Percentiles rank a stretch among this genome's conserved stretches.
phyloP scores from a whole-genome alignment of 805 yeast species.

The Sungouiella thailandica region DNA sequence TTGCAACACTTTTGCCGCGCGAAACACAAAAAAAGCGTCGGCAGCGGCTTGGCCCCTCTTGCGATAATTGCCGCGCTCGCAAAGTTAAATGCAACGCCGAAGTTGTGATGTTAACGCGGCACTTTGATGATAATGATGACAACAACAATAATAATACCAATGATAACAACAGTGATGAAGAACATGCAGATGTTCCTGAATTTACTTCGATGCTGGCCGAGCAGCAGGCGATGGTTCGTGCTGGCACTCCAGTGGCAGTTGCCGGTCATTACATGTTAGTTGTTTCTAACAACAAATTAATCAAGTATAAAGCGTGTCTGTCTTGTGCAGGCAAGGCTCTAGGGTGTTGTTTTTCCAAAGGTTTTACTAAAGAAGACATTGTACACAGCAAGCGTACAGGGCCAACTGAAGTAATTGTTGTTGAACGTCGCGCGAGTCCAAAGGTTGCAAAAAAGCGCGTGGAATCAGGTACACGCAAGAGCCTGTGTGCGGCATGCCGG shows the following conservation, averaged over 20 bases:
- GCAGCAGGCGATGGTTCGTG: slow-evolving; percentile 7
- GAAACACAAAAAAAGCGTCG: slow-evolving; percentile 32
- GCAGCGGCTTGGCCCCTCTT: slow-evolving; percentile 71
- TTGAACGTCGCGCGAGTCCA: slow-evolving; percentile 4
- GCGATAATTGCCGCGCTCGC: slow-evolving; percentile 64
- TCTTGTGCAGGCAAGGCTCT: slow-evolving; percentile 46
- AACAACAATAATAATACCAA: too few relatives aligned
- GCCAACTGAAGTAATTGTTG: slow-evolving; percentile 1
- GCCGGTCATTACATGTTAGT: slow-evolving; percentile 13
- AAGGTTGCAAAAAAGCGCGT: slow-evolving; percentile 12
- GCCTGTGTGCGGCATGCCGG: slow-evolving; percentile 37
- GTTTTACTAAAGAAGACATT: slow-evolving; percentile 61
- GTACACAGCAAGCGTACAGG: slow-evolving; percentile 27
- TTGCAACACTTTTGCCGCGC: slow-evolving; percentile 1
- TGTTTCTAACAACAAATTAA: slow-evolving; percentile 26
- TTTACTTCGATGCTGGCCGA: slow-evolving; percentile 6
- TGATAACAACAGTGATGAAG: too few relatives aligned
- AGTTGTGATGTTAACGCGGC: slow-evolving; percentile 36
- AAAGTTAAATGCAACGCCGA: slow-evolving; percentile 74
- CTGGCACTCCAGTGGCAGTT: slow-evolving; percentile 15
- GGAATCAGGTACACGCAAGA: slow-evolving; percentile 21
- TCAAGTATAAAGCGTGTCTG: slow-evolving; percentile 51
- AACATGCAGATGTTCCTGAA: slow-evolving; percentile 7
- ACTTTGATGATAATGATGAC: slow-evolving; percentile 4
- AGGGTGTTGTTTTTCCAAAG: slow-evolving; percentile 55